A percentile compares a stretch with the other conserved stretches of the same genome.
phyloP scores from a whole-genome alignment of 2,329 filamentous ascomycete genomes.

The Lachnellula arida region DNA sequence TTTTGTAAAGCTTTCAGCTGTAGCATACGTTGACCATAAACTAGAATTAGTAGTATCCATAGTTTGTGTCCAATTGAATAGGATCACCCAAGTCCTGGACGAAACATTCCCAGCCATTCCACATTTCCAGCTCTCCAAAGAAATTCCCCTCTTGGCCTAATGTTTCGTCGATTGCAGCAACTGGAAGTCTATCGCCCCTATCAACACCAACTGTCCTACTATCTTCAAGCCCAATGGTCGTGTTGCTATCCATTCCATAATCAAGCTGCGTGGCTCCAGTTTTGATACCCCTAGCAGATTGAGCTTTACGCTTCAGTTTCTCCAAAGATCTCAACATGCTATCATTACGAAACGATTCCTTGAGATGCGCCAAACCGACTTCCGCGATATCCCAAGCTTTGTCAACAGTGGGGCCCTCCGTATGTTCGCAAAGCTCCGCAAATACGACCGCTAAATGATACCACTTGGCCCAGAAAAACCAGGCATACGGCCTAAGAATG shows the following conservation, averaged over 20 bases:
- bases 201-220: too few relatives aligned
- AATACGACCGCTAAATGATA: constrained; percentile 4
- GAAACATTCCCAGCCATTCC: constrained; percentile 2
- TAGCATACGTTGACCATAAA: neutral
- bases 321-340: neutral
- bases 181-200: too few relatives aligned
- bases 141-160: neutral
- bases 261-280: neutral
- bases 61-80: neutral
- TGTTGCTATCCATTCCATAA: neutral
- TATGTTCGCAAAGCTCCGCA: constrained; percentile 3
- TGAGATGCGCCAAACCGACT: neutral
- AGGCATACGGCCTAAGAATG: neutral
- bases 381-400: constrained; percentile 1
- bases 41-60: neutral
- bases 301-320: constrained; percentile 1
- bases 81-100: constrained; percentile 6
- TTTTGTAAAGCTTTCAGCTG: neutral
- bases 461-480: constrained; percentile 7
- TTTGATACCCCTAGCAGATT: neutral
- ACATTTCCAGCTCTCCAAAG: neutral
- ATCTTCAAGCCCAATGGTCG: too few relatives aligned
- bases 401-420: neutral
- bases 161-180: too few relatives aligned
- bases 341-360: neutral